These are phyloP conservation scores for Gracilaria gracilis DNA, from an alignment of 23 red algal species.

Conservation along the genomic window DNA sequence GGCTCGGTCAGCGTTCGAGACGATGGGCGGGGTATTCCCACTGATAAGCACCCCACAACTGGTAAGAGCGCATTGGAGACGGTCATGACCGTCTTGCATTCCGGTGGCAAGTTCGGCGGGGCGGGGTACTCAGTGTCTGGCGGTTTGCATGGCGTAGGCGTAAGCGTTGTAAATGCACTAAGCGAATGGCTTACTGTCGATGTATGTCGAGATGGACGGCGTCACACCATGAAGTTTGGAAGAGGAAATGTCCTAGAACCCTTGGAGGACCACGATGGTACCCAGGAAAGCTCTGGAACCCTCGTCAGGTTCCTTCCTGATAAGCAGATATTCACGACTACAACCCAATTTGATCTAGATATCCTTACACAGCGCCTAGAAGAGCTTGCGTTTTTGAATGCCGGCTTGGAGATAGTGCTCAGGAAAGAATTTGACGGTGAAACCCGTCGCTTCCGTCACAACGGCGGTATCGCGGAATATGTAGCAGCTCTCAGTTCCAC, in stretches of 20 bases:
- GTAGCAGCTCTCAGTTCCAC: constrained; percentile 62
- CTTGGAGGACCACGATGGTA: constrained; percentile 19
- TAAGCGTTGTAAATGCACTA: constrained; percentile 98
- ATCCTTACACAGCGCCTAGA: constrained; percentile 82
- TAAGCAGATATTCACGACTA: constrained; percentile 81
- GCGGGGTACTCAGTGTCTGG: constrained; percentile 95
- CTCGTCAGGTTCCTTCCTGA: constrained; percentile 88
- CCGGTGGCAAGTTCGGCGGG: constrained; percentile 96
- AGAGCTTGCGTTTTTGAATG: constrained; percentile 96
- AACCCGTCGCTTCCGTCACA: constrained; percentile 25
- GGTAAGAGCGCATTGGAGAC: constrained; percentile 99
- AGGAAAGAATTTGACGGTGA: constrained; percentile 59
- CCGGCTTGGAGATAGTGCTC: constrained; percentile 88
- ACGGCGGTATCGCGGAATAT: constrained; percentile 94
- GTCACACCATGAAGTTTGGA: constrained; percentile 79
- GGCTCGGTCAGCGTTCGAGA: constrained; percentile 86
- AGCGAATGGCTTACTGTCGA: constrained; percentile 80
- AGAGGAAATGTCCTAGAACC: constrained; percentile 66
- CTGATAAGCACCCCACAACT: constrained; percentile 79
- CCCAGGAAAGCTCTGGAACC: constrained; percentile 65
- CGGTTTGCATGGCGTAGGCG: constrained; percentile 96
- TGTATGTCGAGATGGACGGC: constrained; percentile 73
- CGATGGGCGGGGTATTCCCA: constrained; percentile 96
- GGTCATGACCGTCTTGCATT: constrained; percentile 96
- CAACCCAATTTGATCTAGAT: constrained; percentile 72